Evolutionary conservation across 805 yeast species (phyloP).

Genomic region (Metschnikowia drakensbergensis): DNA sequence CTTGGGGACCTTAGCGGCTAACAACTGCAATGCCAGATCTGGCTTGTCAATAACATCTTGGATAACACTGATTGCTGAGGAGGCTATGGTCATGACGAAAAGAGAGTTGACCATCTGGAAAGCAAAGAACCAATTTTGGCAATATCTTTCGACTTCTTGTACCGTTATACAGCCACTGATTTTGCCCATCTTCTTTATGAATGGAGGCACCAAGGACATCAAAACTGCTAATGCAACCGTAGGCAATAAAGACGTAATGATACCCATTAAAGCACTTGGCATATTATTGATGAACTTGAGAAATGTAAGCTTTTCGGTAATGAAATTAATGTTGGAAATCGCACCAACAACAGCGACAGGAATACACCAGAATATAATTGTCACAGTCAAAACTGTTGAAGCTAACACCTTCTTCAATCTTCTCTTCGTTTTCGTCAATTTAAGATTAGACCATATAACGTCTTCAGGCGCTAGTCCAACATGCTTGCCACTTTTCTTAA

Average conservation of each 20-base stretch:
- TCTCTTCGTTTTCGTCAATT: slow-evolving; percentile 56
- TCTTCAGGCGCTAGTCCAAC: slow-evolving; percentile 78
- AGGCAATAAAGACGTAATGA: slow-evolving; percentile 86
- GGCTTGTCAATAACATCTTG: slow-evolving; percentile 68
- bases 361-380: slow-evolving; percentile 88
- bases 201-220: slow-evolving; percentile 83
- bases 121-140: slow-evolving; percentile 85
- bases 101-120: slow-evolving; percentile 91
- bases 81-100: slow-evolving; percentile 75
- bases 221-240: slow-evolving; percentile 73
- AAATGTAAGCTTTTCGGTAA: slow-evolving; percentile 69
- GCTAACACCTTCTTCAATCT: slow-evolving; percentile 55
- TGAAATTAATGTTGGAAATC: slow-evolving; percentile 77
- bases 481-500: slow-evolving; percentile 44
- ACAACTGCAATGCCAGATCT: slow-evolving; percentile 61
- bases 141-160: slow-evolving; percentile 72
- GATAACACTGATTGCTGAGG: slow-evolving; percentile 76
- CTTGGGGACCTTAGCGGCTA: slow-evolving; percentile 77
- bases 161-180: slow-evolving; percentile 66
- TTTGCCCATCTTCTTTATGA: slow-evolving; percentile 74
- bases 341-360: slow-evolving; percentile 98
- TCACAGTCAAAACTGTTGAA: slow-evolving; percentile 54
- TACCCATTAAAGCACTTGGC: slow-evolving; percentile 69
- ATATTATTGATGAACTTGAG: slow-evolving; percentile 70
- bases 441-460: slow-evolving; percentile 75